Evolutionary conservation across 768 basidiomycete species (phyloP).

Genomic region (Naganishia vaughanmartiniae): DNA sequence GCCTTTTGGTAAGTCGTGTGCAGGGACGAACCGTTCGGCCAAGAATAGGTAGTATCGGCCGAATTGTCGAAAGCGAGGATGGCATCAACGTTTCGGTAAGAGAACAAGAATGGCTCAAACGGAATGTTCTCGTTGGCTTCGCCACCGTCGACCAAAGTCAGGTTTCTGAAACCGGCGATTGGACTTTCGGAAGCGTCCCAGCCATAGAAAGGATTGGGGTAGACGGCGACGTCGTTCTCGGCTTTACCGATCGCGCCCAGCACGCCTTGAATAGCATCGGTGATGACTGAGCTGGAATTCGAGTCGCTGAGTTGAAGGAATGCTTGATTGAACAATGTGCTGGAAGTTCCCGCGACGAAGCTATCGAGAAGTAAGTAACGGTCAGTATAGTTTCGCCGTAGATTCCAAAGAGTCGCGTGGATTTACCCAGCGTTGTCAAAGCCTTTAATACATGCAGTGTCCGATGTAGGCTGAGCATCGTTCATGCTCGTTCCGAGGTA

Average conservation of each 20-base stretch:
- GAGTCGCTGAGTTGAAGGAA: constrained; percentile 39
- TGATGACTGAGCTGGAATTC: constrained; percentile 40
- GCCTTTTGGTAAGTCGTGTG: constrained; percentile 50
- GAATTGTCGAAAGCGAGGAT: constrained; percentile 70
- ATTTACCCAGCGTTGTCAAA: constrained; percentile 63
- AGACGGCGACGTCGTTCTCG: constrained; percentile 49
- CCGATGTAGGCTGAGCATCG: constrained; percentile 61
- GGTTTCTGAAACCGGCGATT: constrained; percentile 41
- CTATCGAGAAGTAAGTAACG: constrained; percentile 45
- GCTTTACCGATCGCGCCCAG: constrained; percentile 38
- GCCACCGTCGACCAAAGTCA: constrained; percentile 52
- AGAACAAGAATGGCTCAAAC: constrained; percentile 68
- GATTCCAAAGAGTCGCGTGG: neutral
- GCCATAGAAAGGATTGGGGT: constrained; percentile 50
- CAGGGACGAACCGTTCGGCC: constrained; percentile 67
- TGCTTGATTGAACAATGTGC: constrained; percentile 51
- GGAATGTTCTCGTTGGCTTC: constrained; percentile 64
- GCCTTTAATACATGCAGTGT: constrained; percentile 65
- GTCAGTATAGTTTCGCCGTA: neutral
- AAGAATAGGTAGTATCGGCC: constrained; percentile 56
- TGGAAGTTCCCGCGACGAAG: constrained; percentile 72
- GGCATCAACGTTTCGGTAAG: constrained; percentile 66
- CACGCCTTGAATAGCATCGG: constrained; percentile 41
- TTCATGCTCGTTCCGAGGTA: constrained; percentile 64
- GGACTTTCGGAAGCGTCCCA: constrained; percentile 45